Conservation (phyloP, 2,329 filamentous ascomycete genomes). For the Colletotrichum somersetense region DNA sequence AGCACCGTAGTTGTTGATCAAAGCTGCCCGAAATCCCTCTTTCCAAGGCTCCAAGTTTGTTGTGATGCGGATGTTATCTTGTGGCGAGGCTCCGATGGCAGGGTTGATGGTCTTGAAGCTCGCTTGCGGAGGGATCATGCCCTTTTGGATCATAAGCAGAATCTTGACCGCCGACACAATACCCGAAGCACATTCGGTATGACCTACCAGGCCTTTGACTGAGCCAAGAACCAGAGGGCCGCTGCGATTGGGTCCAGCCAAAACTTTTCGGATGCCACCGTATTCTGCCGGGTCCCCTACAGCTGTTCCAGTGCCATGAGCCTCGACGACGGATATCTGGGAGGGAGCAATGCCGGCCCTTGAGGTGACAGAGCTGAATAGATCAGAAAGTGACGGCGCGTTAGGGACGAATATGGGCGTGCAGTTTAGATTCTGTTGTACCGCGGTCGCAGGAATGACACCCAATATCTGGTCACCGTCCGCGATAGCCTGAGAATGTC, state of each 20-base stretch:
- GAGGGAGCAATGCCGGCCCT: not conserved
- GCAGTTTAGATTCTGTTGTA: conserved; percentile 58
- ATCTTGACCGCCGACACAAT: conserved; percentile 46
- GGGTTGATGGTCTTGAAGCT: conserved; percentile 48
- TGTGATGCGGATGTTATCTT: not conserved
- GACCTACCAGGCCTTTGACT: conserved; percentile 58
- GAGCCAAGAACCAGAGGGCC: conserved; percentile 9
- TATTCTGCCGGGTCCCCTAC: conserved; percentile 57
- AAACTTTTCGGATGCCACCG: conserved; percentile 66
- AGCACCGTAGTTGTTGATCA: conserved; percentile 55
- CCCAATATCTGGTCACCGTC: conserved; percentile 61
- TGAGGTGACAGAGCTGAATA: conserved; percentile 67
- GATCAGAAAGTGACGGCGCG: conserved; percentile 38
- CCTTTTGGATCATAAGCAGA: conserved; percentile 45
- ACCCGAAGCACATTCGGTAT: conserved; percentile 43
- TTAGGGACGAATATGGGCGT: conserved; percentile 47
- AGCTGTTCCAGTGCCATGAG: conserved; percentile 61
- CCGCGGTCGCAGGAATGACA: conserved; percentile 53
- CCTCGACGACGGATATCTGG: conserved; percentile 49
- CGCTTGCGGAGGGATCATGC: conserved; percentile 44
- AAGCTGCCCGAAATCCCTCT: conserved; percentile 36
- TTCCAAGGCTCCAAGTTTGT: not conserved
- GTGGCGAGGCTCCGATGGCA: not conserved
- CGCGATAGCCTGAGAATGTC: conserved; percentile 57
- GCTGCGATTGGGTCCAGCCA: not conserved